Conservation (phyloP, 202 grass and related monocot species). For the Zizania palustris region DNA sequence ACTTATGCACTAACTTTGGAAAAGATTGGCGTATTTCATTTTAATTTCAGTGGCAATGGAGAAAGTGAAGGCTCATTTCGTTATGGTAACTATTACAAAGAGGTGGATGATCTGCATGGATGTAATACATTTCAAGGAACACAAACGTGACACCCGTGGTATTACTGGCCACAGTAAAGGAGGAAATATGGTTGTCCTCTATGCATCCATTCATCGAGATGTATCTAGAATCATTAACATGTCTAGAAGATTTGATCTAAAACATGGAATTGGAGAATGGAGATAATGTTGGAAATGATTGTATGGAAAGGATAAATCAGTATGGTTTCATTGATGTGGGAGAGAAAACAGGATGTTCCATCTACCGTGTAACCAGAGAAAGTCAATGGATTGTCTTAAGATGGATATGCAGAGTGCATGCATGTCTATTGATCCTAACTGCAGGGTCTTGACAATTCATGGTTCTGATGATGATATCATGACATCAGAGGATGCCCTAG, state of each 20-base stretch:
- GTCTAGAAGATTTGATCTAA: constrained; percentile 69
- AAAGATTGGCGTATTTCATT: constrained; percentile 67
- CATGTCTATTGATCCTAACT: constrained; percentile 59
- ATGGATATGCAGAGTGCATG: constrained; percentile 67
- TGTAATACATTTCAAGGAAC: constrained; percentile 55
- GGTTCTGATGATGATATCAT: constrained; percentile 76
- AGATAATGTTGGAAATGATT: constrained; percentile 68
- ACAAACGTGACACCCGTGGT: constrained; percentile 50
- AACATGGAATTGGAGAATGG: constrained; percentile 64
- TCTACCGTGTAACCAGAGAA: constrained; percentile 64
- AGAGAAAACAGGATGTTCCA: constrained; percentile 53
- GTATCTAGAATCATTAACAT: constrained; percentile 65
- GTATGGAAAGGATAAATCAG: constrained; percentile 63
- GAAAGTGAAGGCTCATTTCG: constrained; percentile 86
- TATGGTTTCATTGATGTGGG: constrained; percentile 67
- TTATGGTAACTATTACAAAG: constrained; percentile 85
- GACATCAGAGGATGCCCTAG: constrained; percentile 57
- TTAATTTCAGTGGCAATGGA: constrained; percentile 84
- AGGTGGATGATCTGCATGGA: constrained; percentile 67
- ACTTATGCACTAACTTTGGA: constrained; percentile 61
- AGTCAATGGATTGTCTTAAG: constrained; percentile 73
- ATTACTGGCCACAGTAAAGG: constrained; percentile 81
- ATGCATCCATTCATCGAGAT: constrained; percentile 64
- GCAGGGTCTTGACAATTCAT: constrained; percentile 81
- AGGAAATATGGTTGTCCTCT: constrained; percentile 75